Evolutionary conservation across 345 rosid genomes (phyloP).

Genomic region (Brassica juncea): DNA sequence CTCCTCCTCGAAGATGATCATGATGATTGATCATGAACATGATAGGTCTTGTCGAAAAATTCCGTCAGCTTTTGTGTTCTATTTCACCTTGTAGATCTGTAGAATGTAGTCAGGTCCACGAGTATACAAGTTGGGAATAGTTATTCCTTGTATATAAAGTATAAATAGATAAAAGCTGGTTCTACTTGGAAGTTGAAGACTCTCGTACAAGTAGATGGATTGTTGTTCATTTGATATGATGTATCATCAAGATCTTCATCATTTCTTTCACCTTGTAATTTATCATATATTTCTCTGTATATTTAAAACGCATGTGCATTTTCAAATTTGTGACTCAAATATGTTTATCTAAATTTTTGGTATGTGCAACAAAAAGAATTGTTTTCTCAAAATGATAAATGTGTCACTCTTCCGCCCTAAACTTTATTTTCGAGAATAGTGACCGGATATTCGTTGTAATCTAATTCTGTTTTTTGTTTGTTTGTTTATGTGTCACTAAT

Average conservation of each 20-base stretch:
- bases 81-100: slow-evolving; percentile 23
- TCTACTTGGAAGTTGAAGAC: slow-evolving; percentile 21
- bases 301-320: neutral
- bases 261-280: neutral
- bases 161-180: slow-evolving; percentile 22
- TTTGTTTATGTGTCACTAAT: neutral
- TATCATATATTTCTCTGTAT: neutral
- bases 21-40: slow-evolving; percentile 16
- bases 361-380: neutral
- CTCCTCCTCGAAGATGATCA: neutral
- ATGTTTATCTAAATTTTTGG: neutral
- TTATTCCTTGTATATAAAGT: slow-evolving; percentile 5
- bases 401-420: neutral
- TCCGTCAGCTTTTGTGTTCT: slow-evolving; percentile 28
- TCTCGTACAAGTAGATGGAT: slow-evolving; percentile 1
- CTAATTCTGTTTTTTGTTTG: neutral
- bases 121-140: slow-evolving; percentile 19
- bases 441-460: neutral
- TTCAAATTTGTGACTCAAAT: neutral
- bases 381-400: neutral
- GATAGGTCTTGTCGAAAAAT: slow-evolving; percentile 21
- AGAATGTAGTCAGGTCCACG: slow-evolving; percentile 15
- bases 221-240: slow-evolving; percentile 31
- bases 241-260: slow-evolving; percentile 25
- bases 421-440: neutral